phyloP scores from a whole-genome alignment of 805 yeast species.

The Suhomyces pyralidae region DNA sequence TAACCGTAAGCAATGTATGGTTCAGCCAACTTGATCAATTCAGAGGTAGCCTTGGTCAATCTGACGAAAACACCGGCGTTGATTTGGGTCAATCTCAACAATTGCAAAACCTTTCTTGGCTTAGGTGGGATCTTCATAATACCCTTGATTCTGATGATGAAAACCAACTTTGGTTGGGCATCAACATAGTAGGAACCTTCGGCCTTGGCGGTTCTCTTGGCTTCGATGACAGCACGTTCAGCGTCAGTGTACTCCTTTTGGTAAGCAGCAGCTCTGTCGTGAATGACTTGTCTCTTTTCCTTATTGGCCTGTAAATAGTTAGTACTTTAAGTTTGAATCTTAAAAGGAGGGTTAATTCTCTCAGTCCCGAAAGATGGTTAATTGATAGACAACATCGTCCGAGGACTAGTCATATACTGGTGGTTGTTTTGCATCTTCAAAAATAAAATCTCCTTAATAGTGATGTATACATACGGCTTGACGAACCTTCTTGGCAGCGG shows the following conservation, averaged over 20 bases:
- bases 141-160: slow-evolving; percentile 99
- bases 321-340: slow-evolving; percentile 21
- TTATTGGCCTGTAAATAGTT: slow-evolving; percentile 39
- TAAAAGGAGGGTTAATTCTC: slow-evolving; percentile 16
- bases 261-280: slow-evolving; percentile 96
- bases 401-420: slow-evolving; percentile 57
- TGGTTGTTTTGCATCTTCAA: slow-evolving; percentile 53
- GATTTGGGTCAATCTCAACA: slow-evolving; percentile 89
- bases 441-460: slow-evolving; percentile 7
- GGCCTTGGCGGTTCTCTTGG: slow-evolving; percentile 93
- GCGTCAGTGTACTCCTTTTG: slow-evolving; percentile 90
- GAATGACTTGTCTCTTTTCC: slow-evolving; percentile 65
- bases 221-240: slow-evolving; percentile 81
- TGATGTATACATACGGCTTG: slow-evolving; percentile 64
- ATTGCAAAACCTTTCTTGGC: slow-evolving; percentile 98
- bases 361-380: slow-evolving; percentile 91
- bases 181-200: slow-evolving; percentile 91
- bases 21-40: slow-evolving; percentile 89
- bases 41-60: slow-evolving; percentile 92
- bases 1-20: slow-evolving; percentile 97
- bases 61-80: slow-evolving; percentile 94
- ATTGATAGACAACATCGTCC: slow-evolving; percentile 69
- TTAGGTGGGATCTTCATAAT: slow-evolving; percentile 97
- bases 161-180: slow-evolving; percentile 92
- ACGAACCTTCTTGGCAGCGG: slow-evolving; percentile 77